A percentile compares a stretch with the other conserved stretches of the same genome.
Evolutionary conservation across 768 basidiomycete genomes (phyloP).

Genomic region (Gloeophyllum trabeum): DNA sequence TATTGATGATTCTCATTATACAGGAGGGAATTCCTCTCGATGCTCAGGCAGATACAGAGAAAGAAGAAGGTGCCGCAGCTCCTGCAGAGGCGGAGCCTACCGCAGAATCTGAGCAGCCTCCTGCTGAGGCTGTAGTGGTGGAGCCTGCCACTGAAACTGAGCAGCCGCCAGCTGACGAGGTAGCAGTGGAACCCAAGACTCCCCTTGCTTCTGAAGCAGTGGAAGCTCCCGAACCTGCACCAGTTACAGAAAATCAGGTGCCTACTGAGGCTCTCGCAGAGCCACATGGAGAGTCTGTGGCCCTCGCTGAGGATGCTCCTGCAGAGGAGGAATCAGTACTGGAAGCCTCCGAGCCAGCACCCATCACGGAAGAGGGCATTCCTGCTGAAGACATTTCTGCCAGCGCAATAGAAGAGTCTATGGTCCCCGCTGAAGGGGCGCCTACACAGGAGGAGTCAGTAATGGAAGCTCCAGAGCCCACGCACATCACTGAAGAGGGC

Average conservation of each 20-base stretch:
- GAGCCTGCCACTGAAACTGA: not conserved
- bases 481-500: not conserved
- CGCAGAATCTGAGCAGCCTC: not conserved
- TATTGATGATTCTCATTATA: not conserved
- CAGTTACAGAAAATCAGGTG: not conserved
- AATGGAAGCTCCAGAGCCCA: not conserved
- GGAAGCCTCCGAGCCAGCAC: not conserved
- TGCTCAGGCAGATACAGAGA: not conserved
- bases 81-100: not conserved
- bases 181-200: not conserved
- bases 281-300: not conserved
- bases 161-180: not conserved
- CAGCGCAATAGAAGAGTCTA: not conserved
- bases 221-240: not conserved
- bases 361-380: not conserved
- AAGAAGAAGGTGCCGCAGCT: not conserved
- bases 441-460: not conserved
- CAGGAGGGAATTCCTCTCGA: not conserved
- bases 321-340: not conserved
- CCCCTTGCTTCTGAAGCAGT: too few species aligned
- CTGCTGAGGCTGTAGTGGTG: not conserved
- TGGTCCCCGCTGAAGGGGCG: not conserved
- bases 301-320: not conserved
- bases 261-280: not conserved
- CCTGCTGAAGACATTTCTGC: conserved; percentile 1